Conservation (phyloP, 345 rosid genomes). For the Syzygium aqueum region DNA sequence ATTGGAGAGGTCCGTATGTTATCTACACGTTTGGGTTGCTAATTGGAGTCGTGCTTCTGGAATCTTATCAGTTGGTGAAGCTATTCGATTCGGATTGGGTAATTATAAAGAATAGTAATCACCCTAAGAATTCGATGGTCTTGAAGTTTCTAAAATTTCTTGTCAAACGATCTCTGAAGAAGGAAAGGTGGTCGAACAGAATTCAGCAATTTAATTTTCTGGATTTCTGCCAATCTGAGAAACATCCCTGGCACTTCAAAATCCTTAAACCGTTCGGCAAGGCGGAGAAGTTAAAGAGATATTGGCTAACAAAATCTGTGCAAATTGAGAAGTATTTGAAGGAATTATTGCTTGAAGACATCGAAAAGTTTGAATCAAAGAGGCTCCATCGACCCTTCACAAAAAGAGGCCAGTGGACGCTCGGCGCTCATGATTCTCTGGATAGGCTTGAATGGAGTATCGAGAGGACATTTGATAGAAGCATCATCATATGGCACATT, state of each 20-base stretch:
- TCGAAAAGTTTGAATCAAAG: not conserved
- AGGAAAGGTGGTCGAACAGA: not conserved
- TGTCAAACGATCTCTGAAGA: not conserved
- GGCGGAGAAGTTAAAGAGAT: not conserved
- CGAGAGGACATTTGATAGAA: slow-evolving; percentile 6
- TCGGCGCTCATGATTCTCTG: not conserved
- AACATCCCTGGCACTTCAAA: not conserved
- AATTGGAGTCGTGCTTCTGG: not conserved
- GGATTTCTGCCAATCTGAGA: not conserved
- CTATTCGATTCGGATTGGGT: not conserved
- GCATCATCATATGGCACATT: slow-evolving; percentile 22
- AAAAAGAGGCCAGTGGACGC: slow-evolving; percentile 7
- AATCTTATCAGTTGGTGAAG: not conserved
- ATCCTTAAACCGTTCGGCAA: not conserved
- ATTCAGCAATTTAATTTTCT: not conserved
- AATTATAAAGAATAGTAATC: not conserved
- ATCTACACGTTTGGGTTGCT: not conserved
- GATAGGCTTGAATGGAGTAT: slow-evolving; percentile 6
- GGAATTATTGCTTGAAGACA: not conserved
- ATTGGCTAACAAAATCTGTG: not conserved
- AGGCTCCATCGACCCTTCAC: not conserved
- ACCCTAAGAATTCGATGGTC: not conserved
- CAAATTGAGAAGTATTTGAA: not conserved
- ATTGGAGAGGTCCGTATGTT: not conserved
- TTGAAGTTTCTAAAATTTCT: not conserved